phyloP scores from a whole-genome alignment of 306 rosid genomes.

The Medicago arabica region DNA sequence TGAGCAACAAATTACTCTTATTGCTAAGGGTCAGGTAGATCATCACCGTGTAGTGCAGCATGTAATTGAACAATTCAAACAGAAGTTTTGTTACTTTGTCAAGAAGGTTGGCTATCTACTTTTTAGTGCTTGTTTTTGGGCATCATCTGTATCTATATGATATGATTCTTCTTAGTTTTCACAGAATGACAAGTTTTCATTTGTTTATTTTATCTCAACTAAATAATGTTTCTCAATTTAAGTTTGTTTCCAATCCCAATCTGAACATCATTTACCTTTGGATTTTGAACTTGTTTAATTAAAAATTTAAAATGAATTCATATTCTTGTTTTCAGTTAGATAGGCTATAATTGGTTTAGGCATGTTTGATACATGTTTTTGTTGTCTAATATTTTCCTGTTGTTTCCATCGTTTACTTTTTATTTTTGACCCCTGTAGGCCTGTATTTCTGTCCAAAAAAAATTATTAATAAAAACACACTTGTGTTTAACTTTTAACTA shows the following conservation, averaged over 20 bases:
- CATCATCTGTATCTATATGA: conserved; percentile 13
- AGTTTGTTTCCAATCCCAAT: conserved; percentile 12
- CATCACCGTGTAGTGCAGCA: conserved; percentile 82
- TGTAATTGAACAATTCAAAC: conserved; percentile 84
- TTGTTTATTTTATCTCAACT: conserved; percentile 32
- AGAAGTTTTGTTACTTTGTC: conserved; percentile 86
- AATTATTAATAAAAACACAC: neutral
- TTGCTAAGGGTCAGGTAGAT: conserved; percentile 89
- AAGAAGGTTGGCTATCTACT: conserved; percentile 68
- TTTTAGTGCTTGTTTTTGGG: conserved; percentile 31
- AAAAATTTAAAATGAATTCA: conserved; percentile 2
- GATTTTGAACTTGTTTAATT: conserved; percentile 33
- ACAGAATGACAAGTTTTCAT: conserved; percentile 1
- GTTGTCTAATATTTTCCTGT: conserved; percentile 9
- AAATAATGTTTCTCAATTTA: conserved; percentile 22
- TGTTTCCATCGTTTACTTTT: conserved; percentile 28
- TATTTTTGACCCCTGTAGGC: neutral
- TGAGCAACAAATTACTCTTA: conserved; percentile 96
- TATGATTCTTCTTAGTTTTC: conserved; percentile 18
- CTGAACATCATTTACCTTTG: conserved; percentile 20
- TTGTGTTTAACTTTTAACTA: no score
- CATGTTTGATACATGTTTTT: conserved; percentile 17
- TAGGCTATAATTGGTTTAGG: conserved; percentile 35
- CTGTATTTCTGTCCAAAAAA: conserved; percentile 13
- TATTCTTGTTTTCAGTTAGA: conserved; percentile 14